A percentile compares a stretch with the other conserved stretches of the same genome.
These are phyloP conservation scores for Colletotrichum sp. DNA, from an alignment of 2,329 filamentous ascomycete genomes.

Conservation along the genomic window DNA sequence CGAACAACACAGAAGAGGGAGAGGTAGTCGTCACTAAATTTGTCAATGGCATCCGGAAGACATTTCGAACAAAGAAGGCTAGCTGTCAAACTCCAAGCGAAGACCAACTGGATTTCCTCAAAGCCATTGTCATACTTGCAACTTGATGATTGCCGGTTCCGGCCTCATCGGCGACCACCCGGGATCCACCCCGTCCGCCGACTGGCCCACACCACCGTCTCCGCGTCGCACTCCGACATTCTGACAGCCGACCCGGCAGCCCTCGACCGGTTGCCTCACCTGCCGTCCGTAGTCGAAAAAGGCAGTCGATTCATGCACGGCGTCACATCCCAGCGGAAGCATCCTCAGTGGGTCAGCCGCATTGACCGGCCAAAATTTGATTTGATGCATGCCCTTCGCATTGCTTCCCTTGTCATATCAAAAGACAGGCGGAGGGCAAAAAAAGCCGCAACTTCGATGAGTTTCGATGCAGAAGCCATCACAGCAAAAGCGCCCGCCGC, in stretches of 20 bases:
- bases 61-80: accelerated
- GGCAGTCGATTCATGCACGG: not conserved
- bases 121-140: not conserved
- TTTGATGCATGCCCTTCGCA: not conserved
- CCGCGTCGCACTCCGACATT: not conserved
- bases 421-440: not conserved
- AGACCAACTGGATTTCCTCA: not conserved
- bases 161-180: not conserved
- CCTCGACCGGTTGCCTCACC: not conserved
- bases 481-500: not conserved
- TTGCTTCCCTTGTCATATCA: not conserved
- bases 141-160: not conserved
- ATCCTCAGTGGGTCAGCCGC: not conserved
- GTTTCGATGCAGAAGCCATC: not conserved
- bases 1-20: accelerated
- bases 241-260: not conserved
- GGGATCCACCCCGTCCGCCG: not conserved
- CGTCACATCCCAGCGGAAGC: not conserved
- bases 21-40: not conserved
- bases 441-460: not conserved
- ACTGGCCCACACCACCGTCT: not conserved
- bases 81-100: not conserved
- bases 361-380: not conserved
- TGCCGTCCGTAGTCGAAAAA: not conserved
- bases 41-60: accelerated